phyloP scores from a whole-genome alignment of 352 stramenopile genomes.

The Phytopythium ostracodes region DNA sequence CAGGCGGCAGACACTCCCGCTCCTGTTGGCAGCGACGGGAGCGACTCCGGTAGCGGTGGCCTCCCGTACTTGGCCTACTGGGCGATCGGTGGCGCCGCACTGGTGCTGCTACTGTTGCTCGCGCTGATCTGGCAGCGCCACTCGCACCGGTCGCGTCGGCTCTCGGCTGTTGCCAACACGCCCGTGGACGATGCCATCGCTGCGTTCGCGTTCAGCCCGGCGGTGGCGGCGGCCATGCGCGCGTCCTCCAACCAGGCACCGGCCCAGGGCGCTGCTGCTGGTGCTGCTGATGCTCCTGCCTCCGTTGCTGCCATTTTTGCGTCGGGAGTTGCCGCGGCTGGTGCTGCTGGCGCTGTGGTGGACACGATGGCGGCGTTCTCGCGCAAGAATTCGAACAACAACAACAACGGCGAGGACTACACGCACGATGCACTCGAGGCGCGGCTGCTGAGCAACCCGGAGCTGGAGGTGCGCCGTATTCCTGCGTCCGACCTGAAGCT shows the following conservation, averaged over 20 bases:
- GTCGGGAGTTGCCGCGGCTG: not conserved
- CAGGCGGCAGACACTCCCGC: constrained; percentile 10
- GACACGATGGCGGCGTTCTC: not conserved
- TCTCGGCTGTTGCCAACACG: constrained; percentile 19
- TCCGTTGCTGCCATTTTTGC: not conserved
- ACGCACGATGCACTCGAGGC: constrained; percentile 23
- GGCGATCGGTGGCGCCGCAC: constrained; percentile 26
- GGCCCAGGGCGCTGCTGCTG: not conserved
- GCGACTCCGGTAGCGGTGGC: constrained; percentile 10
- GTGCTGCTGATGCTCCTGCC: not conserved
- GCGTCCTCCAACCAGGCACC: not conserved
- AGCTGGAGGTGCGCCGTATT: constrained; percentile 30
- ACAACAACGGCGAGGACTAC: constrained; percentile 19
- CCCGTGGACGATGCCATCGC: constrained; percentile 15
- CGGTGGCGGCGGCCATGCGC: constrained; percentile 4
- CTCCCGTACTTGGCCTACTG: constrained; percentile 22
- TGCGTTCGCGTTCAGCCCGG: constrained; percentile 14
- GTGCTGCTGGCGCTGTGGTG: constrained; percentile 10
- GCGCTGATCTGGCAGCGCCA: constrained; percentile 27
- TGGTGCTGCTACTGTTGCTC: constrained; percentile 30
- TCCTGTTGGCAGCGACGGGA: constrained; percentile 15
- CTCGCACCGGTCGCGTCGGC: constrained; percentile 18
- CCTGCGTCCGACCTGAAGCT: constrained; percentile 29
- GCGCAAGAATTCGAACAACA: constrained; percentile 6
- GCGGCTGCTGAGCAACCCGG: constrained; percentile 23